Percentiles rank a stretch among this genome's conserved stretches.
These are phyloP conservation scores for Boletus tylopilopsis DNA, from an alignment of 768 basidiomycete genomes.

Conservation along the genomic window DNA sequence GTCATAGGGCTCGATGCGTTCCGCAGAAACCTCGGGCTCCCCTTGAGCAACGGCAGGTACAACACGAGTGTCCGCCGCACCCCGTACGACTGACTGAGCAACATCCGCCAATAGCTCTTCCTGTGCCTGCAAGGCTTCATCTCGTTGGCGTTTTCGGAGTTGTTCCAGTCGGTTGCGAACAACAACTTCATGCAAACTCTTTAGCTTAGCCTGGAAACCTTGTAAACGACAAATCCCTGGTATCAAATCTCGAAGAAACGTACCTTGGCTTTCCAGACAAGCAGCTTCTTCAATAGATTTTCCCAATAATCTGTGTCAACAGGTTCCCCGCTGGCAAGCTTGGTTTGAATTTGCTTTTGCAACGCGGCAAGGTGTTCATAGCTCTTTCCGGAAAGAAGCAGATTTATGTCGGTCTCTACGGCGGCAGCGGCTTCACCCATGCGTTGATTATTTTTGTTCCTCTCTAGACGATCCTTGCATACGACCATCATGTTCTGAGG, in stretches of 20 bases:
- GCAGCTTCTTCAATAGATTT: constrained; percentile 79
- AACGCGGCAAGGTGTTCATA: constrained; percentile 79
- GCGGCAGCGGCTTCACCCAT: constrained; percentile 67
- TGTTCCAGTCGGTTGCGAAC: constrained; percentile 95
- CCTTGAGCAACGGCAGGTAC: constrained; percentile 30
- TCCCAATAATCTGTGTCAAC: constrained; percentile 99
- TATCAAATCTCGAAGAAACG: constrained; percentile 2
- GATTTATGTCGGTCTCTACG: constrained; percentile 82
- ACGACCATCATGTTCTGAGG: constrained; percentile 94
- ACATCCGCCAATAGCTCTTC: constrained; percentile 85
- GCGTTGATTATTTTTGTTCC: constrained; percentile 58
- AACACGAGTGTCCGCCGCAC: constrained; percentile 36
- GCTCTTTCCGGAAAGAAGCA: constrained; percentile 78
- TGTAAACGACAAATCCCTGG: constrained; percentile 1
- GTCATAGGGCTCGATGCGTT: constrained; percentile 76
- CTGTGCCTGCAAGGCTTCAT: constrained; percentile 92
- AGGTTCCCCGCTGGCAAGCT: constrained; percentile 88
- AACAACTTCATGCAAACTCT: constrained; percentile 91
- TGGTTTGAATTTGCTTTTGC: constrained; percentile 83
- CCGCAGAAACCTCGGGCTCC: constrained; percentile 39
- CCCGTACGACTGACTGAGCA: constrained; percentile 52
- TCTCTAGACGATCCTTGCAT: constrained; percentile 85
- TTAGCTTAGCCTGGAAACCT: constrained; percentile 73
- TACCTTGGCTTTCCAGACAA: constrained; percentile 98
- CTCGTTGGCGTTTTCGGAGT: constrained; percentile 90